Evolutionary conservation across 169 alveolate species (phyloP).

Genomic region (Eimeria necatrix): DNA sequence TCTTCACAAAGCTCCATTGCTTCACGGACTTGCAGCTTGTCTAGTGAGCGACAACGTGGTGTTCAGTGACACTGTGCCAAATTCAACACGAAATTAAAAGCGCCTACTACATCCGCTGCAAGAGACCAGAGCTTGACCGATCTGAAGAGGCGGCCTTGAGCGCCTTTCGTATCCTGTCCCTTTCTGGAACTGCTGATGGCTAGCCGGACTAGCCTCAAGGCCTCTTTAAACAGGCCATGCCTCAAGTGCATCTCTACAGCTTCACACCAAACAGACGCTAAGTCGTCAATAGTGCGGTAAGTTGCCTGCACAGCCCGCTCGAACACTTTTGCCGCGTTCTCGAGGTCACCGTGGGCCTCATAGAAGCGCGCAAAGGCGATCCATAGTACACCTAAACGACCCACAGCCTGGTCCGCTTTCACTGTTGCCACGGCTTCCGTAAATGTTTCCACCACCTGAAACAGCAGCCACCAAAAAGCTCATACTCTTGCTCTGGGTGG

Average conservation of each 20-base stretch:
- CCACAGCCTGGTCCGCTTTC: slow-evolving; percentile 88
- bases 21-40: no score
- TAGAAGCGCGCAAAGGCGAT: slow-evolving; percentile 88
- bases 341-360: slow-evolving; percentile 86
- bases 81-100: not conserved
- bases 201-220: slow-evolving; percentile 44
- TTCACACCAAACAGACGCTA: slow-evolving; percentile 89
- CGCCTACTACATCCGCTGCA: slow-evolving; percentile 67
- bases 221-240: slow-evolving; percentile 12
- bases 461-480: not conserved
- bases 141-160: slow-evolving; percentile 45
- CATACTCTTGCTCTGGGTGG: not conserved
- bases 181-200: slow-evolving; percentile 13
- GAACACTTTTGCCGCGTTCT: slow-evolving; percentile 83
- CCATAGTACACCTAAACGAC: slow-evolving; percentile 88
- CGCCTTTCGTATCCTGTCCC: not conserved
- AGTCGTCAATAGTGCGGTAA: slow-evolving; percentile 88
- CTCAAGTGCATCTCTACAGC: slow-evolving; percentile 66
- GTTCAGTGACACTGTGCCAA: slow-evolving; percentile 83
- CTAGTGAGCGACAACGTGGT: no score
- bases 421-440: slow-evolving; percentile 88
- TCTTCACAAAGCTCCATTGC: no score
- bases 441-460: slow-evolving; percentile 79
- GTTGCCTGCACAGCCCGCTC: slow-evolving; percentile 87
- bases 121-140: slow-evolving; percentile 72